These are phyloP conservation scores for Acacia acuminata DNA, from an alignment of 306 rosid genomes.

Conservation along the genomic window DNA sequence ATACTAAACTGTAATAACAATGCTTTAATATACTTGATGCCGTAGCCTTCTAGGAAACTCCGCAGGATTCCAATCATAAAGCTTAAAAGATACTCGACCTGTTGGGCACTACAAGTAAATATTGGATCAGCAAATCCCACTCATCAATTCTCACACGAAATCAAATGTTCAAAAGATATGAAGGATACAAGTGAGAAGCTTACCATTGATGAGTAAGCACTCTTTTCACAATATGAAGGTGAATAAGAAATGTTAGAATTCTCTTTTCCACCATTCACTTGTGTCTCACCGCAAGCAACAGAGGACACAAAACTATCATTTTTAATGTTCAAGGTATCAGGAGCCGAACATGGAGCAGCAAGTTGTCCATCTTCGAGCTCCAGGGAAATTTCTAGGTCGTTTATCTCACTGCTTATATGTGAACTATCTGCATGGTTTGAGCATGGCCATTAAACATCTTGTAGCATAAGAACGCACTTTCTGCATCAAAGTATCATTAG, in stretches of 20 bases:
- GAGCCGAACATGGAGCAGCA: constrained; percentile 44
- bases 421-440: constrained; percentile 54
- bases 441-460: constrained; percentile 24
- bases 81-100: constrained; percentile 98
- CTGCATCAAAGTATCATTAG: not conserved
- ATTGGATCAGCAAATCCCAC: constrained; percentile 42
- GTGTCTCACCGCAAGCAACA: constrained; percentile 62
- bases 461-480: constrained; percentile 13
- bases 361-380: constrained; percentile 63
- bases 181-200: constrained; percentile 35
- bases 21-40: constrained; percentile 86
- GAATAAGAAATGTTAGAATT: constrained; percentile 48
- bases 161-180: constrained; percentile 4
- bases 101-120: constrained; percentile 85
- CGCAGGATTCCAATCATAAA: constrained; percentile 99
- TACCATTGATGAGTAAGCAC: constrained; percentile 78
- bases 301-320: constrained; percentile 48
- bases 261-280: constrained; percentile 54
- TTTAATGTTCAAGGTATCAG: constrained; percentile 47
- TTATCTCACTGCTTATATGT: constrained; percentile 47
- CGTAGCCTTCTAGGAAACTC: constrained; percentile 99
- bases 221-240: constrained; percentile 63
- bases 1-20: constrained; percentile 82
- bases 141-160: constrained; percentile 1
- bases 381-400: constrained; percentile 45